These are phyloP conservation scores for Ulota crispa DNA, from an alignment of 225 moss, liverwort and hornwort species.

Conservation along the genomic window DNA sequence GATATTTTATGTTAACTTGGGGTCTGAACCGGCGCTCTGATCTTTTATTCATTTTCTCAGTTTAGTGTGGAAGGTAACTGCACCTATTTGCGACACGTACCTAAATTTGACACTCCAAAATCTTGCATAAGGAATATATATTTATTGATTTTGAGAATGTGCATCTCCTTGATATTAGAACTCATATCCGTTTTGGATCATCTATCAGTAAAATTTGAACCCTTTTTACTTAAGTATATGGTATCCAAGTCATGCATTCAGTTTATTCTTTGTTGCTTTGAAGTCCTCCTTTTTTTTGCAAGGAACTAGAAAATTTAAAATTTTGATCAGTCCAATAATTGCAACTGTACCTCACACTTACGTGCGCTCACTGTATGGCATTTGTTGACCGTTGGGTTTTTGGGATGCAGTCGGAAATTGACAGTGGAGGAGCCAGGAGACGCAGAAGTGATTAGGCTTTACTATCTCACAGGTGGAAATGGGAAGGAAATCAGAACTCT, in stretches of 20 bases:
- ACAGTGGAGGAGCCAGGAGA: constrained; percentile 64
- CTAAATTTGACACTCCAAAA: neutral
- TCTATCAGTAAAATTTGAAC: neutral
- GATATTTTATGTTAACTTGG: neutral
- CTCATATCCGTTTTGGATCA: neutral
- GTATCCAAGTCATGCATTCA: neutral
- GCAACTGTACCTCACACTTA: neutral
- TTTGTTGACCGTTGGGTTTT: constrained; percentile 8
- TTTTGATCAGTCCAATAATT: neutral
- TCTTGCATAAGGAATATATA: neutral
- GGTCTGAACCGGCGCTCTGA: neutral
- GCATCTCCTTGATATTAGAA: neutral
- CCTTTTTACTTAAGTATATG: no score
- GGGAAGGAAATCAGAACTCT: constrained; percentile 83
- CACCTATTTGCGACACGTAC: neutral
- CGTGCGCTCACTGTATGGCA: neutral
- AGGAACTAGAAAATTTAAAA: neutral
- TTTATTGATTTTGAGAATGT: neutral
- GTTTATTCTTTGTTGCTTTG: neutral
- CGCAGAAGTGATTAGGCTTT: constrained; percentile 73
- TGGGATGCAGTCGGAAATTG: constrained; percentile 69
- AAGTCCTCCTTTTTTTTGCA: neutral
- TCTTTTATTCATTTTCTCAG: neutral
- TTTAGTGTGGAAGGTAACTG: neutral
- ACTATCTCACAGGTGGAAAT: constrained; percentile 90